Evolutionary conservation across 2,329 filamentous ascomycete genomes (phyloP), one percentile per base, ranked within the genome.

Genomic region (Trichoderma simmonsii): DNA sequence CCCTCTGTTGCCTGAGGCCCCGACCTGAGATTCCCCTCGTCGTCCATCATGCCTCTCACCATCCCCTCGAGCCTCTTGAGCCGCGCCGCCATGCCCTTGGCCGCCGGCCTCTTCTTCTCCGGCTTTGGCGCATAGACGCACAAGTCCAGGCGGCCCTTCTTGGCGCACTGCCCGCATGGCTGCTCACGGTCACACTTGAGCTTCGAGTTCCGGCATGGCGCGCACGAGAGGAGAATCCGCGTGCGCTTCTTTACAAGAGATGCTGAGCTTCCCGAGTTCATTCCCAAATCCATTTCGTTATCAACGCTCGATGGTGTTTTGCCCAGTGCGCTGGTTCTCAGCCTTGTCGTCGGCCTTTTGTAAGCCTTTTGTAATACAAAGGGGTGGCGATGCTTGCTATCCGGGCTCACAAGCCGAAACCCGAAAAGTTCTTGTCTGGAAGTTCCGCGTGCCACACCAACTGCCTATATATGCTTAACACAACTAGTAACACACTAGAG

Each of bases 11-110:
- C 74, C n/a, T 57, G 64, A 34, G 57, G 32, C 21, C 21, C 67
- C 9, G 68, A 60, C 7, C 39, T 73, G 11, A 66, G 21, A 14
- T 56, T 72, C 3, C 75, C 80, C 32, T 83, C 82, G 4, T 78
- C 75, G 24, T 86, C 84, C 81, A 89, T 85, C 81, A 88, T 87
- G 68, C 81, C 83, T 43, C 87, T 83, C n/a, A 89, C 86, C 83
- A 89, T 85, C 69, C 85, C 85, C 77, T 89, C 87, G 0, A 90
- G 85, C 66, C 86, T 83, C 77, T 83, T 85, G 62, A 89, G 80
- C 68, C 87, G 81, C 11, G 86, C 85, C 32, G 86, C 84, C 86
- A 89, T 86, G 79, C 83, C 84, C 78, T 83, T 85, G 21, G 81
- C 78, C 9, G 82, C 82, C 71, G 82, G 83, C 73, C 77, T 74